A percentile compares a stretch with the other conserved stretches of the same genome.
These are phyloP conservation scores for Termitomyces sp. DNA, from an alignment of 1,284 basidiomycete species.

Conservation along the genomic window DNA sequence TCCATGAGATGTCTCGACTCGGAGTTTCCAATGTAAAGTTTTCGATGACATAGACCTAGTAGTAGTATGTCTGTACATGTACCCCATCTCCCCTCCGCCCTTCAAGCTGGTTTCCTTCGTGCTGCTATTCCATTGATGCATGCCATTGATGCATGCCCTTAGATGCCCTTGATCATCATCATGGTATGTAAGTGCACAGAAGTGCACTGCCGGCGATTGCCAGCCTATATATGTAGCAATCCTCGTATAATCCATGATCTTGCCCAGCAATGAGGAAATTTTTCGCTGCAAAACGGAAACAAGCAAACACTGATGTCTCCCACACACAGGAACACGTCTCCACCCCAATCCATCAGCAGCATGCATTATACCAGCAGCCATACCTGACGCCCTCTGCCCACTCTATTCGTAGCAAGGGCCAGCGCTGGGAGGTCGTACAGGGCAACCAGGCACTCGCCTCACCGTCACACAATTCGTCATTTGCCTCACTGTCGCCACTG, in stretches of 20 bases:
- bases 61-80: too few relatives aligned
- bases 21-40: too few relatives aligned
- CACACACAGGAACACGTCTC: conserved; percentile 14
- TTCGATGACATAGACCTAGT: too few relatives aligned
- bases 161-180: too few relatives aligned
- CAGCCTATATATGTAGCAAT: too few relatives aligned
- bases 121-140: too few relatives aligned
- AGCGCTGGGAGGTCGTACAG: conserved; percentile 45
- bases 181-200: too few relatives aligned
- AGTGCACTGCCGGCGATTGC: too few relatives aligned
- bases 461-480: conserved; percentile 43
- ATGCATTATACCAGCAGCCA: conserved; percentile 16
- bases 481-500: conserved; percentile 41
- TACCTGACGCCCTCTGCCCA: conserved; percentile 12
- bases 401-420: conserved; percentile 18
- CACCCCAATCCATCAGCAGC: conserved; percentile 21
- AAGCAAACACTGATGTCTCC: conserved; percentile 5
- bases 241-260: conserved; percentile 23
- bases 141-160: too few relatives aligned
- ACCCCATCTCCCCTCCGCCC: too few relatives aligned
- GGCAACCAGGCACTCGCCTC: conserved; percentile 28
- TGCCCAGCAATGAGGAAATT: conserved; percentile 19
- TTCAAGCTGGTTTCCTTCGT: too few relatives aligned
- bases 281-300: conserved; percentile 18
- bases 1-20: too few relatives aligned